Conservation (phyloP, 2,329 filamentous ascomycete species). For the Phaeoacremonium minimum region DNA sequence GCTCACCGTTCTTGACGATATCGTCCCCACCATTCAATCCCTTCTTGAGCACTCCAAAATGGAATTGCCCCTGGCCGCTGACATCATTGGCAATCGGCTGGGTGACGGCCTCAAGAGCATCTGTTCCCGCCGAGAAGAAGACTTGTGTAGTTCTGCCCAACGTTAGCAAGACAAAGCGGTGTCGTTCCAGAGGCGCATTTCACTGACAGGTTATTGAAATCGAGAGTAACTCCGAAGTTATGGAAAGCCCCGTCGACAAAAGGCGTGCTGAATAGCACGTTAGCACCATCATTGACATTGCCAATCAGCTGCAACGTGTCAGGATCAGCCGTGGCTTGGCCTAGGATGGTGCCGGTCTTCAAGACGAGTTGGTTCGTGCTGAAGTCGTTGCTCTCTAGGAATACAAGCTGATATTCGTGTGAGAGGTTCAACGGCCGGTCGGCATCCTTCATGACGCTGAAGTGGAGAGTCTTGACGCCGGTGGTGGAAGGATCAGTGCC, state of each 20-base stretch:
- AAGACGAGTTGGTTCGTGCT: constrained; percentile 49
- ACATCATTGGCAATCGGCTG: constrained; percentile 43
- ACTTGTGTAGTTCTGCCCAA: constrained; percentile 47
- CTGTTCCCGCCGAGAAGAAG: constrained; percentile 47
- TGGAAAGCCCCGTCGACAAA: constrained; percentile 51
- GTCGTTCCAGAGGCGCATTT: neutral
- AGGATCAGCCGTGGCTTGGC: constrained; percentile 25
- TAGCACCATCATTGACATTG: constrained; percentile 41
- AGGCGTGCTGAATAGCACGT: constrained; percentile 43
- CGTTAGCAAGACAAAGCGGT: neutral
- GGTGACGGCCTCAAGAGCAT: constrained; percentile 41
- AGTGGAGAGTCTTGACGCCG: constrained; percentile 59
- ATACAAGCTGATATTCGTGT: constrained; percentile 57
- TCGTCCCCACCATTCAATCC: constrained; percentile 38
- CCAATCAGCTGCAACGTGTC: constrained; percentile 41
- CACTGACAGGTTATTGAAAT: constrained; percentile 51
- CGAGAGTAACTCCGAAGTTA: constrained; percentile 56
- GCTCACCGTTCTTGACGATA: constrained; percentile 41
- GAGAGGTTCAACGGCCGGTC: constrained; percentile 49
- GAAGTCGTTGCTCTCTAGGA: constrained; percentile 41
- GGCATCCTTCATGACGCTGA: constrained; percentile 50
- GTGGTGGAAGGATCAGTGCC: constrained; percentile 45
- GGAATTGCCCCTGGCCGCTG: constrained; percentile 55
- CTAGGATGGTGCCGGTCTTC: constrained; percentile 50
- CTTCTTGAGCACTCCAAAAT: constrained; percentile 61